These are phyloP conservation scores for Waltiozyma sp. DNA, from an alignment of 1,139 yeast species.

Conservation along the genomic window DNA sequence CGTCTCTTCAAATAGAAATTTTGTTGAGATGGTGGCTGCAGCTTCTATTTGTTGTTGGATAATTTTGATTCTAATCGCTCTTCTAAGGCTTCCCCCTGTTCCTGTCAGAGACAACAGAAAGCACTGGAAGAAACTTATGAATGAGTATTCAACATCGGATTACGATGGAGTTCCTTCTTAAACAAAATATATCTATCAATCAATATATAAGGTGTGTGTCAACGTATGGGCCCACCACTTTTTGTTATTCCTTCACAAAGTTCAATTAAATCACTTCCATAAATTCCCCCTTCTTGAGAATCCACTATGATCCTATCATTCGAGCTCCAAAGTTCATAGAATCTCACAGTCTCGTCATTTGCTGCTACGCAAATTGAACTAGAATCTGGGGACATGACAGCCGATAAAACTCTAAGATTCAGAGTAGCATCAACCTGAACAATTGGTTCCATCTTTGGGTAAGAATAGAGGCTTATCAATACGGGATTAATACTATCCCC, in stretches of 20 bases:
- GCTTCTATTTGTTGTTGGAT: conserved; percentile 46
- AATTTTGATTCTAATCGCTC: conserved; percentile 26
- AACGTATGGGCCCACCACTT: conserved; percentile 20
- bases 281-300: conserved; percentile 31
- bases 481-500: conserved; percentile 39
- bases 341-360: conserved; percentile 65
- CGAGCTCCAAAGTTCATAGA: conserved; percentile 58
- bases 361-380: conserved; percentile 59
- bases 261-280: conserved; percentile 51
- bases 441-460: conserved; percentile 47
- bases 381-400: conserved; percentile 55
- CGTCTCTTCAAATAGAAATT: conserved; percentile 41
- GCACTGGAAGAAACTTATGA: conserved; percentile 40
- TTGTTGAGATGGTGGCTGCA: conserved; percentile 57
- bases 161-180: conserved; percentile 46
- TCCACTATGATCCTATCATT: conserved; percentile 25
- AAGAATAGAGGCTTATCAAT: conserved; percentile 46
- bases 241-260: conserved; percentile 40
- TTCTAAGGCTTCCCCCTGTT: neutral
- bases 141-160: conserved; percentile 36
- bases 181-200: neutral
- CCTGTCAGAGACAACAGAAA: conserved; percentile 29
- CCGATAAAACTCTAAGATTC: conserved; percentile 50
- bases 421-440: conserved; percentile 41
- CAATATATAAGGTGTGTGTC: too few relatives aligned